Base-by-base conservation (phyloP, 371 early-diverging fungal genomes). In the Saksenaea oblongispora region DNA sequence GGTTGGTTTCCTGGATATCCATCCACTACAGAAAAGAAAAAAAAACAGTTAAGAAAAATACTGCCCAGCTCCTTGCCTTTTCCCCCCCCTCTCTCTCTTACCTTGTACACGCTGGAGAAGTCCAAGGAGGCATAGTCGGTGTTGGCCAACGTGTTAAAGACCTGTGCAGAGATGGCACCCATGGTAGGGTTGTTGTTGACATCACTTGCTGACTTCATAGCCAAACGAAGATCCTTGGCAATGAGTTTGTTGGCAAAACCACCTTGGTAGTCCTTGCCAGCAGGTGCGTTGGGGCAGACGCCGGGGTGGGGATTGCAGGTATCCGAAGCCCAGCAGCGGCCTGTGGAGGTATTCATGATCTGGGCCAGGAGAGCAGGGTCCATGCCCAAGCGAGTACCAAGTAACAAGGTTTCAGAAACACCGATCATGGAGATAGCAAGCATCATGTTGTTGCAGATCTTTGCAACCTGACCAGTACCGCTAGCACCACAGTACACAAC, bases 381-480 rank as follows among this genome's bases (percentile, higher is more conserved):
- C 87, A 98, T 92, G 15, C 97, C 98, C 60, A 95, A 75, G 39
- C 87, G 81, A 14, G 86, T 75, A 7, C 97, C 98, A 15, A 98
- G 84, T 69, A 90, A 86, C 91, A 98, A 89, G 7, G 98, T 88
- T 76, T 98, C 99, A 1, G 93, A 84, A 0, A 92, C 90, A 31
- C 93, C 99, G 22, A 97, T 81, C 98, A 98, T 98, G 22, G 90
- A 84, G 63, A 95, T 91, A 13, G 94, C 98, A 28, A 98, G 79
- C 41, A 98, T 69, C 92, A 98, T 93, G 74, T 98, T 98, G 84
- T 98, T 98, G 82, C 97, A 96, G 39, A 97, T 89, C 75, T 98
- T 98, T 57, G 96, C 97, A 2, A 93, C 91, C 69, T 95, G 95
- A 2, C 99, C 99, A 18, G 87, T 87, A 5, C 98, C 98, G 67